Percentiles rank a stretch among this genome's conserved stretches.
These are phyloP conservation scores for Hordeum vulgare DNA, from an alignment of 176 grass and related monocot species.

Conservation along the genomic window DNA sequence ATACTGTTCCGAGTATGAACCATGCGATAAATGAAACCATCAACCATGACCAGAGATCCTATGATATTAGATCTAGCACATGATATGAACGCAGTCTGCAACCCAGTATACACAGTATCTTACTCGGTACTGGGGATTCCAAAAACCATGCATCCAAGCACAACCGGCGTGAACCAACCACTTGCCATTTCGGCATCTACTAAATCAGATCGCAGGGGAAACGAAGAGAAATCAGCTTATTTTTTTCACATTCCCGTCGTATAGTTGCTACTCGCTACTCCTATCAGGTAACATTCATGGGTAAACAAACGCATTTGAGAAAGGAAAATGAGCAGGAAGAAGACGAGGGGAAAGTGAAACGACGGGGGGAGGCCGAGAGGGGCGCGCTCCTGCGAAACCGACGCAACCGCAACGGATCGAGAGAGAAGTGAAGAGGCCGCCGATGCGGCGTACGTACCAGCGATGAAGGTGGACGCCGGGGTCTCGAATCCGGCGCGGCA, in stretches of 20 bases:
- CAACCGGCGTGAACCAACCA: not conserved
- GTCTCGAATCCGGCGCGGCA: slow-evolving; percentile 91
- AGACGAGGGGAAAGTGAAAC: not conserved
- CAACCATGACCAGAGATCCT: not conserved
- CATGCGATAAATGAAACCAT: not conserved
- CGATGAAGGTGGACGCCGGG: slow-evolving; percentile 73
- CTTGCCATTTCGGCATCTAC: not conserved
- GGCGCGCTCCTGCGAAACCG: not conserved
- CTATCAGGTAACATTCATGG: not conserved
- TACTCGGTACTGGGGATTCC: not conserved
- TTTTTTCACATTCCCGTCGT: not conserved
- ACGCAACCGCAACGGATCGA: not conserved
- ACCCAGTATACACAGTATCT: not conserved
- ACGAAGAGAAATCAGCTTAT: not conserved
- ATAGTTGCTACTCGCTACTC: not conserved
- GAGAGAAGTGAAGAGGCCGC: not conserved
- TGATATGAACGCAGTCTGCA: not conserved
- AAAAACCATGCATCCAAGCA: not conserved
- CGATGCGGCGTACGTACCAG: slow-evolving; percentile 40
- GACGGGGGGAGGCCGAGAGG: not conserved
- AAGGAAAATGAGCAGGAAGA: not conserved
- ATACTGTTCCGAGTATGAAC: not conserved
- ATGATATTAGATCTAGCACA: not conserved
- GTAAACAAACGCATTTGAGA: not conserved
- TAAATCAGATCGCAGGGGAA: not conserved